Conservation (phyloP, 2,329 filamentous ascomycete species). For the Stachybotrys elegans region DNA sequence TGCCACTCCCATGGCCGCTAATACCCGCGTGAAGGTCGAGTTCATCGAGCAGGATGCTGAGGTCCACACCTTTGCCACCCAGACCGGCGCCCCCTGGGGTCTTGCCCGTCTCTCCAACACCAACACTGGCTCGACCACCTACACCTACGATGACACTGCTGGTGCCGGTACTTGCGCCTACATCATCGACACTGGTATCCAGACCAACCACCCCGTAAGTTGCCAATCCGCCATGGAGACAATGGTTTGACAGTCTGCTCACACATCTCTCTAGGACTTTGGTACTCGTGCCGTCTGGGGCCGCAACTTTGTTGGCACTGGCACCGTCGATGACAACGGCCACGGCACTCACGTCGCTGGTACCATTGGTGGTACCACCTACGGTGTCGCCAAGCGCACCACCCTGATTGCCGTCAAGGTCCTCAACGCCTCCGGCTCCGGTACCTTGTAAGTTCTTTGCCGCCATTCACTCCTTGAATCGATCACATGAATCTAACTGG, state of each 20-base stretch:
- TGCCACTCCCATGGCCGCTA: too few species aligned
- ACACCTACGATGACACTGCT: conserved; percentile 33
- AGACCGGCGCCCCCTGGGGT: conserved; percentile 33
- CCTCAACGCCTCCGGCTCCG: conserved; percentile 27
- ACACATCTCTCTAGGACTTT: conserved; percentile 19
- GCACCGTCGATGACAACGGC: conserved; percentile 25
- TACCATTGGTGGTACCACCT: conserved; percentile 25
- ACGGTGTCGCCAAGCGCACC: conserved; percentile 37
- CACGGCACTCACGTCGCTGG: conserved; percentile 36
- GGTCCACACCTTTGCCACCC: conserved; percentile 22
- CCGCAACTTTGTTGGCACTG: conserved; percentile 19
- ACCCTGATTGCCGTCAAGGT: conserved; percentile 42
- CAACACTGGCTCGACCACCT: conserved; percentile 22
- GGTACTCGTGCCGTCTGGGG: conserved; percentile 27
- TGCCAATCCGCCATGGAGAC: too few species aligned
- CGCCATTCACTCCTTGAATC: neutral
- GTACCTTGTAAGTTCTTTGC: conserved; percentile 16
- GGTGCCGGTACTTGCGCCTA: conserved; percentile 38
- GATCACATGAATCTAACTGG: neutral
- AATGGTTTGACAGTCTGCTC: too few species aligned
- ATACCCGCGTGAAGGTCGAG: conserved; percentile 19
- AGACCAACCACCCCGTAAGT: conserved; percentile 29
- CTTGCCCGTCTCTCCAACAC: conserved; percentile 32
- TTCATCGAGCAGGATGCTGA: conserved; percentile 35
- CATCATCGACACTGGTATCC: conserved; percentile 42